A percentile compares a stretch with the other conserved stretches of the same genome.
phyloP scores from a whole-genome alignment of 306 rosid genomes.

The Alnus glutinosa region DNA sequence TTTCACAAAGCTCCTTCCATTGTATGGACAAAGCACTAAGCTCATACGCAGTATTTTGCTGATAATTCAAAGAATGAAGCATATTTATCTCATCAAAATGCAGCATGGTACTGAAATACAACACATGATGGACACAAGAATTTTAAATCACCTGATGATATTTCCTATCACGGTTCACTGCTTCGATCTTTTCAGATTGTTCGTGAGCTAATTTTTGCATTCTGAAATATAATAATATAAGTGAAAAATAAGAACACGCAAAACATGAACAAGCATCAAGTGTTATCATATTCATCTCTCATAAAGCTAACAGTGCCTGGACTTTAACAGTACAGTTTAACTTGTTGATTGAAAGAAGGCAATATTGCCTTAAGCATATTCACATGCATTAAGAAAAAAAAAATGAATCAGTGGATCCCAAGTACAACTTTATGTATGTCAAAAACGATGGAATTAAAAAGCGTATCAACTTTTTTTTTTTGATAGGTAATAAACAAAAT shows the following conservation, averaged over 20 bases:
- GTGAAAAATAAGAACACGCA: constrained; percentile 17
- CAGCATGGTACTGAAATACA: constrained; percentile 13
- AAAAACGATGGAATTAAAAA: background rate
- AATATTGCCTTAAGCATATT: background rate
- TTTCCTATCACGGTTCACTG: constrained; percentile 91
- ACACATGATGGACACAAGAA: constrained; percentile 15
- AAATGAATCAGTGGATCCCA: background rate
- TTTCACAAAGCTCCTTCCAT: constrained; percentile 89
- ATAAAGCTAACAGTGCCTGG: background rate
- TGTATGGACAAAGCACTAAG: constrained; percentile 84
- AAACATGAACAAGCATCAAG: constrained; percentile 19
- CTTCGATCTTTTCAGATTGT: constrained; percentile 72
- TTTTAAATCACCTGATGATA: constrained; percentile 76
- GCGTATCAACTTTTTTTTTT: background rate
- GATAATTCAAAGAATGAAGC: constrained; percentile 24
- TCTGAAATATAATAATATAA: constrained; percentile 47
- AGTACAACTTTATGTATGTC: background rate
- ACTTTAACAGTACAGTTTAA: background rate
- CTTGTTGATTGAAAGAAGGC: background rate
- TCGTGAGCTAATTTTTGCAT: constrained; percentile 87
- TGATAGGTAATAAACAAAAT: too few relatives aligned
- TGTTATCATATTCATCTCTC: constrained; percentile 1
- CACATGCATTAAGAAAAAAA: background rate
- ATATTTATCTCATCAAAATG: constrained; percentile 20
- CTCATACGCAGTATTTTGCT: constrained; percentile 93